Evolutionary conservation across 148 eudicot species (phyloP).

Genomic region (Rhododendron molle): DNA sequence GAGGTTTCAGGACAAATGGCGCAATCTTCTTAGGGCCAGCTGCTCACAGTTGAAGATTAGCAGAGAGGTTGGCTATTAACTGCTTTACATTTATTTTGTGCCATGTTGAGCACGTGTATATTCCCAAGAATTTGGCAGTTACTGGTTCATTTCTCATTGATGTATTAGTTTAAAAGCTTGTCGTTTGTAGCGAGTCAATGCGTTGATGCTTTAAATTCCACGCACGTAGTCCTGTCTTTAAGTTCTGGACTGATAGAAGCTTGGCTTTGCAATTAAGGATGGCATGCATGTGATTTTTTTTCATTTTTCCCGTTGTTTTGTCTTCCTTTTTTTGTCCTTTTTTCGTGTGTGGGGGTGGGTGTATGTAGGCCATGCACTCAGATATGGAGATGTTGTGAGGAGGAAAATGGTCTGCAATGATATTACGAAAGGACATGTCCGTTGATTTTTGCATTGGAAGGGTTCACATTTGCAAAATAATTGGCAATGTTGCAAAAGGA

Average conservation of each 20-base stretch:
- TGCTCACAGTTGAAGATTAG: slow-evolving; percentile 8
- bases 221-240: not conserved
- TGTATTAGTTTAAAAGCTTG: not conserved
- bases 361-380: not conserved
- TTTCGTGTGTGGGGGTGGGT: not conserved
- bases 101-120: too few relatives aligned
- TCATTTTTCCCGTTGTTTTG: not conserved
- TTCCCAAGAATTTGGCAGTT: not conserved
- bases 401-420: not conserved
- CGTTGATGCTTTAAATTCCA: not conserved
- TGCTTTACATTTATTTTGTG: not conserved
- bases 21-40: slow-evolving; percentile 31
- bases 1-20: slow-evolving; percentile 27
- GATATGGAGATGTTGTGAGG: not conserved
- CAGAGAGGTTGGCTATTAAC: slow-evolving; percentile 15
- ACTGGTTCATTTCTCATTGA: not conserved
- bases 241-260: not conserved
- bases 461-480: not conserved
- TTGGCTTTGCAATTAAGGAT: not conserved
- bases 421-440: not conserved
- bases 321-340: not conserved
- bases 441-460: not conserved
- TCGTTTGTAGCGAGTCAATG: not conserved
- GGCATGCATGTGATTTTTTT: not conserved
- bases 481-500: not conserved